Percentiles rank a stretch among this genome's conserved stretches.
Evolutionary conservation across 805 yeast genomes (phyloP).

Genomic region (Candida arabinofermentans): DNA sequence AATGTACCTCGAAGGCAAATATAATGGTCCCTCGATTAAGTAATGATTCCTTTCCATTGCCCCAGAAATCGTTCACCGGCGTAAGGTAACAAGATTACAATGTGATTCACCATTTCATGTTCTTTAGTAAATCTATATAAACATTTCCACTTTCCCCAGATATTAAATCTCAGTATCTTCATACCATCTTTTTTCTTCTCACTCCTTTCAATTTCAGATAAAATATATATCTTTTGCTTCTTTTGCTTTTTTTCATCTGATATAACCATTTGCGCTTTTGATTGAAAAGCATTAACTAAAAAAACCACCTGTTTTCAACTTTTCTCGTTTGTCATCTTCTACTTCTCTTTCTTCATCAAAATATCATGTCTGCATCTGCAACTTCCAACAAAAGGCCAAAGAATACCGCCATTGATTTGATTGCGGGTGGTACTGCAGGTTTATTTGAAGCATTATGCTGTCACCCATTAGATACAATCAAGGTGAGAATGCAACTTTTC

Average conservation of each 20-base stretch:
- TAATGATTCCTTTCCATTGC: conserved; percentile 1
- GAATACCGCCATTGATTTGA: conserved; percentile 56
- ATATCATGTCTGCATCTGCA: conserved; percentile 20
- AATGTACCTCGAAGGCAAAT: too few species aligned
- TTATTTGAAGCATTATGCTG: conserved; percentile 95
- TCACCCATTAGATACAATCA: conserved; percentile 96
- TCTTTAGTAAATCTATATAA: background rate
- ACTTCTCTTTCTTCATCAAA: background rate
- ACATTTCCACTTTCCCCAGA: background rate
- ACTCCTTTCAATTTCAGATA: background rate
- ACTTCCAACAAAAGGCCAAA: conserved; percentile 25
- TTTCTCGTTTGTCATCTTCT: background rate
- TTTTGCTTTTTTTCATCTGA: background rate
- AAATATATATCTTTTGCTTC: too few species aligned
- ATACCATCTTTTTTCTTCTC: background rate
- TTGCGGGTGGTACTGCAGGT: conserved; percentile 98
- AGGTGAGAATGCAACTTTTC: conserved; percentile 94
- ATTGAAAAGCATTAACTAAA: background rate
- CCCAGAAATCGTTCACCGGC: background rate
- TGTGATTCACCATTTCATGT: background rate
- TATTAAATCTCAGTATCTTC: background rate
- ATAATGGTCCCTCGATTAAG: background rate
- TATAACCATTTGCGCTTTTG: background rate
- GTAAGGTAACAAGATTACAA: background rate
- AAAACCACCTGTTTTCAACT: background rate